Evolutionary conservation across 257 asterid species (phyloP).

Genomic region (Solanum pennellii): DNA sequence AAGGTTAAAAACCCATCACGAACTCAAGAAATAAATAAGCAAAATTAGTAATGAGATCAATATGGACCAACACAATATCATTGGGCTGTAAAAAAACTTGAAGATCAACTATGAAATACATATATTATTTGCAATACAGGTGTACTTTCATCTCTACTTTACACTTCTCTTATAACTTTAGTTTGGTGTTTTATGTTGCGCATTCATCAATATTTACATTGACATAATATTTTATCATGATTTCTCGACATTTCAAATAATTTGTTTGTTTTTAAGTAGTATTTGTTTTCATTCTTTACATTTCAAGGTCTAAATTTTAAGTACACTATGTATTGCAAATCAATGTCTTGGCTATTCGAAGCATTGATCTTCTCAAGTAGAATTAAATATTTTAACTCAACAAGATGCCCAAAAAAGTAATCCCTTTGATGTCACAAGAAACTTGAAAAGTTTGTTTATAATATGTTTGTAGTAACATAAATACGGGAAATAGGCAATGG

Average conservation of each 20-base stretch:
- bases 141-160: not conserved
- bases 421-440: not conserved
- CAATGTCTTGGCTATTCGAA: not conserved
- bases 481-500: not conserved
- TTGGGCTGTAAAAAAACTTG: not conserved
- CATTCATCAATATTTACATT: not conserved
- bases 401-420: not conserved
- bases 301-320: not conserved
- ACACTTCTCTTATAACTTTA: not conserved
- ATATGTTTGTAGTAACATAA: not conserved
- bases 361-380: not conserved
- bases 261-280: not conserved
- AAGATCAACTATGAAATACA: not conserved
- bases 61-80: not conserved
- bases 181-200: not conserved
- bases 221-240: not conserved
- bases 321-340: not conserved
- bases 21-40: not conserved
- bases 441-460: not conserved
- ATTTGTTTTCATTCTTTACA: not conserved
- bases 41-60: not conserved
- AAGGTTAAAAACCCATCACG: not conserved
- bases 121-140: not conserved
- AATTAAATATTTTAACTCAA: not conserved
- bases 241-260: not conserved